A percentile compares a stretch with the other conserved stretches of the same genome.
These are phyloP conservation scores for Populus davidiana DNA, from an alignment of 345 rosid species.

Conservation along the genomic window DNA sequence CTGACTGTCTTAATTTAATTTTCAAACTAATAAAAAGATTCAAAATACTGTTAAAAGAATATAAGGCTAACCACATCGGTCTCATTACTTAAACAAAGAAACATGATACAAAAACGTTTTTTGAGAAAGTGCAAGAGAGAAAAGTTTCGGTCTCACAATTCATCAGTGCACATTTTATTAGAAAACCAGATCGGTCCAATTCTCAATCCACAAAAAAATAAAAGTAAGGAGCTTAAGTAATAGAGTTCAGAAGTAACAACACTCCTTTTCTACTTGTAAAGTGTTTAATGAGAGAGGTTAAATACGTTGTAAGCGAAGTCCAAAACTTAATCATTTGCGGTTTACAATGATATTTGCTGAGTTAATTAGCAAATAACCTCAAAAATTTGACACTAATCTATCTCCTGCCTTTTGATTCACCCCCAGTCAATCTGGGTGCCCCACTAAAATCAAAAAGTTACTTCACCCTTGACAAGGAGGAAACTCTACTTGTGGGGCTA, in stretches of 20 bases:
- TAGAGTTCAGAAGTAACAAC: background rate
- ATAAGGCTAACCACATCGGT: background rate
- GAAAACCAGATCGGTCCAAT: too few relatives aligned
- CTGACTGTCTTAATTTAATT: background rate
- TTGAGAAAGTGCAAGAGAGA: background rate
- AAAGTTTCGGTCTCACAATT: background rate
- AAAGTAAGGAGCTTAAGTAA: too few relatives aligned
- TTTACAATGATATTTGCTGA: background rate
- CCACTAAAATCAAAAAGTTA: background rate
- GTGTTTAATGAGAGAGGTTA: background rate
- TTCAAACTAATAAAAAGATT: background rate
- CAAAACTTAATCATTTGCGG: background rate
- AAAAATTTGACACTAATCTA: background rate
- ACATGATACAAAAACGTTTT: too few relatives aligned
- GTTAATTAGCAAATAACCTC: background rate
- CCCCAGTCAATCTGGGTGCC: background rate
- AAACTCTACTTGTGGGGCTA: background rate
- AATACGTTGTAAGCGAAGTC: background rate
- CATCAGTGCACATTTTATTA: too few relatives aligned
- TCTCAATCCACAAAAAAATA: background rate
- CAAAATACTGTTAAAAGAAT: background rate
- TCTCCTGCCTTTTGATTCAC: background rate
- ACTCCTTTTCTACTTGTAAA: background rate
- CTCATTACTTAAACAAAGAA: background rate
- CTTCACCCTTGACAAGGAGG: background rate